phyloP scores from a whole-genome alignment of 2,329 filamentous ascomycete genomes.

The Helminthosporium solani region DNA sequence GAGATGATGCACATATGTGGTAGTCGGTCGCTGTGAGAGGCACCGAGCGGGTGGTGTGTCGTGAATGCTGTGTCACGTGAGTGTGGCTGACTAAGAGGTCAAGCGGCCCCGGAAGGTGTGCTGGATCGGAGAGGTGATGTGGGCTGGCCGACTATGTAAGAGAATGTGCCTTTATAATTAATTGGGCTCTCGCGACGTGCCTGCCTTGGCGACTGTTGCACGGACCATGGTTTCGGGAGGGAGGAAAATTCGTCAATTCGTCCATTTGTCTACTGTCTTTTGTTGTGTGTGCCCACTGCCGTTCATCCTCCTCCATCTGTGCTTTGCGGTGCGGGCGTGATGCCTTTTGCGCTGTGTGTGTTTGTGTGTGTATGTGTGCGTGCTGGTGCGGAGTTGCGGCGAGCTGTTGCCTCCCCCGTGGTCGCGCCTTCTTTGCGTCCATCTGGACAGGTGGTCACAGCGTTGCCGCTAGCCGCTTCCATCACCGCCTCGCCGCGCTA shows the following conservation, averaged over 20 bases:
- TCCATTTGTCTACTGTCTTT: too few relatives aligned
- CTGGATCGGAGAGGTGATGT: conserved; percentile 28
- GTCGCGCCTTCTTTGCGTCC: neutral
- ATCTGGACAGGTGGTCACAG: conserved; percentile 6
- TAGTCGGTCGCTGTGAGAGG: neutral
- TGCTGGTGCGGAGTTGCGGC: too few relatives aligned
- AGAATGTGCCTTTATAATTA: conserved; percentile 27
- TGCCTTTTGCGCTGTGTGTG: too few relatives aligned
- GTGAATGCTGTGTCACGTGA: conserved; percentile 21
- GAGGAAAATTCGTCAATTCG: conserved; percentile 31
- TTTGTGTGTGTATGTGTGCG: too few relatives aligned
- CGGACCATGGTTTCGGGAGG: conserved; percentile 31
- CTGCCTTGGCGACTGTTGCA: conserved; percentile 14
- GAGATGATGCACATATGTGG: conserved; percentile 2
- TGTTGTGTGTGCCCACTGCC: too few relatives aligned
- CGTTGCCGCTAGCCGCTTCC: neutral
- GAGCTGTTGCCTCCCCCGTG: too few relatives aligned
- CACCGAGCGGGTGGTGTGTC: neutral
- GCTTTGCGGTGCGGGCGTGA: too few relatives aligned
- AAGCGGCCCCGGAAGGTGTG: conserved; percentile 28
- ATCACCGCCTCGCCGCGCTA: conserved; percentile 5
- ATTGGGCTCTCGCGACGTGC: conserved; percentile 20
- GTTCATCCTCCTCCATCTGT: neutral
- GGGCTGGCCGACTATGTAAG: conserved; percentile 34
- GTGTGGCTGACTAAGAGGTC: conserved; percentile 15